A percentile compares a stretch with the other conserved stretches of the same genome.
Conservation (phyloP, 1,139 yeast genomes). For the Nadsonia commutata region DNA sequence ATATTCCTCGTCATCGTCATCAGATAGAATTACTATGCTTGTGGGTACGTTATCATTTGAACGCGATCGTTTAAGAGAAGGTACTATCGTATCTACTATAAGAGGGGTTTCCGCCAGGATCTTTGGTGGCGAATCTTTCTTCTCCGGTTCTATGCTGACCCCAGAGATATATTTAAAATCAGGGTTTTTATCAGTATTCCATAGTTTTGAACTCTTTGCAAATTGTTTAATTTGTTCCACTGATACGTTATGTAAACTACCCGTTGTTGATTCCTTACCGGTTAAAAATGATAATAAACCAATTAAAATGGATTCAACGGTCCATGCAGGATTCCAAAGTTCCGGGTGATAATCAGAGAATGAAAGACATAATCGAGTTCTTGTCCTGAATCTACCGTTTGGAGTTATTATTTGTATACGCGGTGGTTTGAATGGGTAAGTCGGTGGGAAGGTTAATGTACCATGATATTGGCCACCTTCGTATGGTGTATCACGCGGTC, state of each 20-base stretch:
- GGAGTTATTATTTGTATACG: constrained; percentile 84
- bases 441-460: constrained; percentile 64
- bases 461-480: constrained; percentile 86
- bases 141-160: too few relatives aligned
- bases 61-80: too few relatives aligned
- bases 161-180: too few relatives aligned
- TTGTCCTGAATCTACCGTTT: constrained; percentile 63
- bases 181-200: neutral
- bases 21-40: too few relatives aligned
- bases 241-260: neutral
- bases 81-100: too few relatives aligned
- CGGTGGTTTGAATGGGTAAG: constrained; percentile 89
- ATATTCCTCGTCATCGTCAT: too few relatives aligned
- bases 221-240: neutral
- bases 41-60: too few relatives aligned
- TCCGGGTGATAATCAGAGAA: constrained; percentile 93
- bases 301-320: constrained; percentile 70
- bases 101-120: too few relatives aligned
- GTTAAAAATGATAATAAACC: constrained; percentile 77
- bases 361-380: constrained; percentile 67
- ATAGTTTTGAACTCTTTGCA: neutral
- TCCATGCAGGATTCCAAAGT: constrained; percentile 93
- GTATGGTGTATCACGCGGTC: constrained; percentile 81
- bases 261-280: constrained; percentile 11
- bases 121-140: too few relatives aligned